phyloP scores from a whole-genome alignment of 2,329 filamentous ascomycete genomes.

The Botrytis fragariae region DNA sequence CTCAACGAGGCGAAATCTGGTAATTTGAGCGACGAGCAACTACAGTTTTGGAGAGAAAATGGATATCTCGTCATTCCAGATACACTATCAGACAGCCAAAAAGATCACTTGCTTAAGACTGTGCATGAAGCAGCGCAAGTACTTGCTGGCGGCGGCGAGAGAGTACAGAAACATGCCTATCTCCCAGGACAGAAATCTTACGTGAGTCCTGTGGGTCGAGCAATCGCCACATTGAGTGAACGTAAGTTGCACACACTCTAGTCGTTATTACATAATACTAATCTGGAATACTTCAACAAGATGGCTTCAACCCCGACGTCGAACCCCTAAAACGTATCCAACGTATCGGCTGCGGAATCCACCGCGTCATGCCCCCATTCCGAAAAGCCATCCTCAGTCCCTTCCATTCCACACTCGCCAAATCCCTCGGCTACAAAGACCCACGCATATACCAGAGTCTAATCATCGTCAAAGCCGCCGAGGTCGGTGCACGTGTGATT shows the following conservation, averaged over 20 bases:
- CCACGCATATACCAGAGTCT: slow-evolving; percentile 5
- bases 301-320: background rate
- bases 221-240: background rate
- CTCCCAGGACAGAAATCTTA: background rate
- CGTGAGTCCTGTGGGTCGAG: background rate
- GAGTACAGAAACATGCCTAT: slow-evolving; percentile 9
- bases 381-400: background rate
- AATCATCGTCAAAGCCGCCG: slow-evolving; percentile 5
- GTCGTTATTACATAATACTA: background rate
- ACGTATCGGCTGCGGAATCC: slow-evolving; percentile 11
- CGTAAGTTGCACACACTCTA: background rate
- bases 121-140: background rate
- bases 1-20: background rate
- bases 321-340: slow-evolving; percentile 10
- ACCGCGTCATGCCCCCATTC: background rate
- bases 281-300: background rate
- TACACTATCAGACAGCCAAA: background rate
- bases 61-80: slow-evolving; percentile 5
- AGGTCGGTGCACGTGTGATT: background rate
- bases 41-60: slow-evolving; percentile 14
- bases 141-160: background rate
- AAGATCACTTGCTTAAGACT: background rate
- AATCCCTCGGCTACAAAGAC: slow-evolving; percentile 10
- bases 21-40: background rate
- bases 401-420: background rate